These are phyloP conservation scores for Penicillium pancosmium DNA, from an alignment of 495 filamentous ascomycete species.

Conservation along the genomic window DNA sequence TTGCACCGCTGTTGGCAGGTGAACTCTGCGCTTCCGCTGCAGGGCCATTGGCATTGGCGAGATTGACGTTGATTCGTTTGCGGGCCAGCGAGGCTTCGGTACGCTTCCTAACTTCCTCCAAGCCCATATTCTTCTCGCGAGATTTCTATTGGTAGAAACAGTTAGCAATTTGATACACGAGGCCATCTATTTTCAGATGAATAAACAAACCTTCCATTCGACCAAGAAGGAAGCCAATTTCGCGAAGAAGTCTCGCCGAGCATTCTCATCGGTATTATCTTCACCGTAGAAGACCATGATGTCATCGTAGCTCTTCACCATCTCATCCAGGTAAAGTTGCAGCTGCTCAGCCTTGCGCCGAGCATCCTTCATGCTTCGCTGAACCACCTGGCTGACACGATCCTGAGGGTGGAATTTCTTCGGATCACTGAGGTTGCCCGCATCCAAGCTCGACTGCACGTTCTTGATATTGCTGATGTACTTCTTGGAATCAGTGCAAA, in stretches of 20 bases:
- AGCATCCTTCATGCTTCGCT: conserved; percentile 95
- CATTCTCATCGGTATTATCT: conserved; percentile 87
- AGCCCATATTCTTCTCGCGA: conserved; percentile 80
- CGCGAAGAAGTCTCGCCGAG: conserved; percentile 93
- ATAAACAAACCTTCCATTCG: conserved; percentile 79
- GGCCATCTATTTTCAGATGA: conserved; percentile 20
- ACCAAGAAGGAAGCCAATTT: conserved; percentile 90
- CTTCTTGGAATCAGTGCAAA: conserved; percentile 83
- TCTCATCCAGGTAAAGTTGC: conserved; percentile 90
- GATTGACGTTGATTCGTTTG: conserved; percentile 71
- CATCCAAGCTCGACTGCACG: conserved; percentile 87
- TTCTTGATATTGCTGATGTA: conserved; percentile 96
- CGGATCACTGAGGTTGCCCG: conserved; percentile 91
- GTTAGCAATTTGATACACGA: conserved; percentile 5
- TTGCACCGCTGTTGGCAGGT: conserved; percentile 83
- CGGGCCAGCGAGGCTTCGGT: conserved; percentile 91
- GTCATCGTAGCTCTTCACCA: conserved; percentile 87
- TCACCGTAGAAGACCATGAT: conserved; percentile 98
- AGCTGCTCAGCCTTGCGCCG: conserved; percentile 95
- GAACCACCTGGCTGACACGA: conserved; percentile 87
- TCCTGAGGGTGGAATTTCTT: conserved; percentile 99
- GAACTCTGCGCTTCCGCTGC: conserved; percentile 56
- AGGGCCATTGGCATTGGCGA: conserved; percentile 42
- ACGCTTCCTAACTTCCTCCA: conserved; percentile 80
- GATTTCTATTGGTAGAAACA: conserved; percentile 63